A percentile compares a stretch with the other conserved stretches of the same genome.
Evolutionary conservation across 2,329 filamentous ascomycete species (phyloP).

Genomic region (Neurospora sp.): DNA sequence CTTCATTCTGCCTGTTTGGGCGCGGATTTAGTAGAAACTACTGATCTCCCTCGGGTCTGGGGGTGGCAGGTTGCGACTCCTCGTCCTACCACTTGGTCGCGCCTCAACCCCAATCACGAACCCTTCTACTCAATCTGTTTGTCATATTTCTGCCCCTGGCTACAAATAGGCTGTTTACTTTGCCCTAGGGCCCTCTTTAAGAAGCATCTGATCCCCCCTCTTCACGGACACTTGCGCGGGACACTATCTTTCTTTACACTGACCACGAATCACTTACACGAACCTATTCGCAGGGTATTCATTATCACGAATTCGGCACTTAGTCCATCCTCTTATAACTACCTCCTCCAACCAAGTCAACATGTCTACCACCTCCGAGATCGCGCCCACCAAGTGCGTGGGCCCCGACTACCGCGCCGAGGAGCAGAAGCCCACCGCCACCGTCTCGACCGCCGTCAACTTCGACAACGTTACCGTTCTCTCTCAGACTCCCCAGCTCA

Average conservation of each 20-base stretch:
- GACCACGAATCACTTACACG: not conserved
- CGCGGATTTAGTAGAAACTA: not conserved
- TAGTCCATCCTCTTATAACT: not conserved
- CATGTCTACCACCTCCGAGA: constrained; percentile 25
- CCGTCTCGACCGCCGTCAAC: constrained; percentile 72
- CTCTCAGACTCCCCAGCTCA: constrained; percentile 89
- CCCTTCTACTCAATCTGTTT: not conserved
- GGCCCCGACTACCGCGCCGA: constrained; percentile 71
- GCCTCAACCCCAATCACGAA: not conserved
- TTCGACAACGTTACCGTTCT: constrained; percentile 86
- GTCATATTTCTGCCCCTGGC: not conserved
- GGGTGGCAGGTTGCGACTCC: not conserved
- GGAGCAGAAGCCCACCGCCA: constrained; percentile 74
- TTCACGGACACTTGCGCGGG: not conserved
- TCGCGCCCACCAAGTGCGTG: constrained; percentile 50
- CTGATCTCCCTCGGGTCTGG: not conserved
- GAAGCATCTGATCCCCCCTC: not conserved
- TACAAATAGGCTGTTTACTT: not conserved
- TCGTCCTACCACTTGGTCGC: not conserved
- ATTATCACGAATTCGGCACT: constrained; percentile 12
- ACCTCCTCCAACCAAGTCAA: constrained; percentile 9
- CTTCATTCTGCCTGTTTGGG: not conserved
- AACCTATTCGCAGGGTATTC: not conserved
- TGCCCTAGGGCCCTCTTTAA: not conserved
- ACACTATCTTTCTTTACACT: not conserved